Base-by-base conservation (phyloP, 208 protist species). In the Acanthamoeba pearcei region DNA sequence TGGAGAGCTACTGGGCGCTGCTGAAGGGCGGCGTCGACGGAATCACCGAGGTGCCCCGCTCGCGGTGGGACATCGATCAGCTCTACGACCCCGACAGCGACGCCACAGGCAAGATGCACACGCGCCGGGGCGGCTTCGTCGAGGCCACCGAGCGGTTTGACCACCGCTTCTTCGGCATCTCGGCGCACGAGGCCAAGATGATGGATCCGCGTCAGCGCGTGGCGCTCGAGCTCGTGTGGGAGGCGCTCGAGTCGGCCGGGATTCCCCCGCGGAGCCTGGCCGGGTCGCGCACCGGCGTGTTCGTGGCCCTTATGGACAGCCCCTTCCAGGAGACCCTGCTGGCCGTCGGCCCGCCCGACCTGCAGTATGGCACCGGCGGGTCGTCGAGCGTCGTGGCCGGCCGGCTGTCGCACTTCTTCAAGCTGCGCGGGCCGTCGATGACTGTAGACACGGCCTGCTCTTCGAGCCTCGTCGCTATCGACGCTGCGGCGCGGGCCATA, bases 391-490 rank as follows among this genome's bases (percentile, higher is more conserved):
- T 97, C 42, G 46, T 82, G 2, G 53, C 97, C n/a, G 96, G 95
- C 38, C 70, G 98, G 15, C 24, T 98, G 5, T 97, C 97, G 8
- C 98, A 96, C 91, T 51, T 80, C 27, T 96, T 96, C 55, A 96
- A 97, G 88, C 96, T 98, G 24, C 82, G 90, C 17, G 98, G 98
- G 3, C 96, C 97, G 13, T 96, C 95, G 32, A 17, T 98, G 49
- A 95, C 95, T 22, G n/a, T 98, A 19, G 97, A 98, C 86, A 98
- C 97, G 12, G 98, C 98, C 17, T 98, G 98, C 95, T 97, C 96
- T 13, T 96, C 95, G 2, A 95, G 96, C 19, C 95, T 98, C 17
- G 95, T 97, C 5, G 96, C 97, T 10, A 15, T 96, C 12, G 92
- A 96, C 60, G 42, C 91, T 19, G 97, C 96, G 2, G 17, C 24